These are phyloP conservation scores for Eimeria tenella DNA, from an alignment of 169 alveolate species.

Conservation along the genomic window DNA sequence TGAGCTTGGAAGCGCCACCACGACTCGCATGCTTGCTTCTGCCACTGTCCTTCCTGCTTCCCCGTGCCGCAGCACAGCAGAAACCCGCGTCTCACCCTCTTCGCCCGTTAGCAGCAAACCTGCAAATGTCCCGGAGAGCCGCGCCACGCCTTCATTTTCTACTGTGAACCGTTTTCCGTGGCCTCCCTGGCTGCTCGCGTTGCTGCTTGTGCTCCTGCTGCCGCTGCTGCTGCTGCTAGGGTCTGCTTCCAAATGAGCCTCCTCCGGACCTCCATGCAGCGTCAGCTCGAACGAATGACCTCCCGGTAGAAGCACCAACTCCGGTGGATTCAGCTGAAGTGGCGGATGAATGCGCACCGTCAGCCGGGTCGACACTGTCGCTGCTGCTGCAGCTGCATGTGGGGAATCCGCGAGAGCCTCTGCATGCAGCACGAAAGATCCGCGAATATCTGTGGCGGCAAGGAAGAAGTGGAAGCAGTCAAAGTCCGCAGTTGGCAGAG, in stretches of 20 bases:
- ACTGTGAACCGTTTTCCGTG: slow-evolving; percentile 6
- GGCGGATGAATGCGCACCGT: slow-evolving; percentile 66
- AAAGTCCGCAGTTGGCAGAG: neutral
- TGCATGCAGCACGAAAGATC: slow-evolving; percentile 40
- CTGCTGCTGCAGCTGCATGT: slow-evolving; percentile 6
- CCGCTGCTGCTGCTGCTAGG: slow-evolving; percentile 21
- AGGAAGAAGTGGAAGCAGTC: slow-evolving; percentile 6
- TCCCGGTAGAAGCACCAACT: slow-evolving; percentile 75
- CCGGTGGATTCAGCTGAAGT: slow-evolving; percentile 33
- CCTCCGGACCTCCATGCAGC: slow-evolving; percentile 59
- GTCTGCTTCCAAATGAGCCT: neutral
- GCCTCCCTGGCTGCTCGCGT: neutral
- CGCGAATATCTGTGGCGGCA: slow-evolving; percentile 27
- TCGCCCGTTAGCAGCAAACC: slow-evolving; percentile 30
- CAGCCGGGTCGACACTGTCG: neutral
- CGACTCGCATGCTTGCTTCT: neutral
- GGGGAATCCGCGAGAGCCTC: slow-evolving; percentile 2
- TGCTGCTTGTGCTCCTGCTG: neutral
- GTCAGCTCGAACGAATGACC: slow-evolving; percentile 71
- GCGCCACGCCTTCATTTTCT: slow-evolving; percentile 14
- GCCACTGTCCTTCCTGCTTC: neutral
- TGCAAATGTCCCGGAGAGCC: slow-evolving; percentile 10
- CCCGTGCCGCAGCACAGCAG: slow-evolving; percentile 20
- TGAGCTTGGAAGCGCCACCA: neutral
- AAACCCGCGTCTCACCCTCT: slow-evolving; percentile 23